Evolutionary conservation across 1,139 yeast species (phyloP), one percentile per base, ranked within the genome.

Genomic region (Zhuliangozyma blackwelliae): DNA sequence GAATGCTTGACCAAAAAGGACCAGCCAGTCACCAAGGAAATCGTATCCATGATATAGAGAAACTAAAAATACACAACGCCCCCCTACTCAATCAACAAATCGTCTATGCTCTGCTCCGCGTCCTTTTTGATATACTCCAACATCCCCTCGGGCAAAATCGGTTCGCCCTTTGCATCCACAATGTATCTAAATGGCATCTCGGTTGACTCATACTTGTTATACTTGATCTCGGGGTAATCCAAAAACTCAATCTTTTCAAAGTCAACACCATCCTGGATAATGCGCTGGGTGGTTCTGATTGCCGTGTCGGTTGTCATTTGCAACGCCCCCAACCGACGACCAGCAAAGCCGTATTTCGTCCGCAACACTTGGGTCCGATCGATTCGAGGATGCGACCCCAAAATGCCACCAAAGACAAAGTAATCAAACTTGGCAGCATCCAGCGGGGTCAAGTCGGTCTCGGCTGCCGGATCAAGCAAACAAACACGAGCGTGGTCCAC

Each of bases 291-390:
- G 23, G 95, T 87, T 61, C 98, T 76, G 27, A 92, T 84, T 1
- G 97, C 97, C 3, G 97, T 90, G 54, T 92, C 98, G 0, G 98
- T 92, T 21, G 97, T 88, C 97, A 92, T 90, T 56, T 92, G 98
- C 48, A 85, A 75, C 38, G 70, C 76, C 1, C 96, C 97, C 39
- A 92, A 68, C 55, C 96, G 75, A 60, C 92, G 80, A 10, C 97
- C 96, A 2, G 75, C 79, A 51, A 88, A 82, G 0, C 88, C 96
- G 50, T 89, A 82, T 52, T 84, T 84, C 29, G 60, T 62, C 54
- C 95, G 75, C 45, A 92, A 72, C 49, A 89, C 90, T 1, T 92
- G 94, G 3, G 98, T 92, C 59, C 97, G 79, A 56, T 92, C 97
- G 50, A 95, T 75, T 52, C 97, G 94, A 7, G 97, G 97, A 60